A percentile compares a stretch with the other conserved stretches of the same genome.
phyloP scores from a whole-genome alignment of 2,329 filamentous ascomycete species.

The Nannizziopsis arthrosporioides region DNA sequence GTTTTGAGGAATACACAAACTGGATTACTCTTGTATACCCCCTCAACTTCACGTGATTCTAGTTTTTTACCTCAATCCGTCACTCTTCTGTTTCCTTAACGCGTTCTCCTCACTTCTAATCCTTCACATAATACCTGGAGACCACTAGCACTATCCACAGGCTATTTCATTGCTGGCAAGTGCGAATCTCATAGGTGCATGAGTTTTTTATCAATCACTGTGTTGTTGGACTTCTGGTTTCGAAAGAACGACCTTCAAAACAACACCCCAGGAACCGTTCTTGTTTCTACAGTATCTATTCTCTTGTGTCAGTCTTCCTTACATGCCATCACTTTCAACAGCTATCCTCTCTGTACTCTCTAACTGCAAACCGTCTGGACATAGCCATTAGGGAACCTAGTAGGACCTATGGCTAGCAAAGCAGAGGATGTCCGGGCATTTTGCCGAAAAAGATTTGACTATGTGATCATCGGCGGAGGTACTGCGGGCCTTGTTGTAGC shows the following conservation, averaged over 20 bases:
- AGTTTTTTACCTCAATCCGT: constrained; percentile 1
- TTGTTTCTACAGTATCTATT: background rate
- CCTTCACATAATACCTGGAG: constrained; percentile 28
- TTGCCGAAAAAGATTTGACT: constrained; percentile 9
- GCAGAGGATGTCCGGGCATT: background rate
- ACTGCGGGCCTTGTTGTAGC: constrained; percentile 21
- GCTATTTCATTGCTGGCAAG: constrained; percentile 3
- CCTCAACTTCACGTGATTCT: constrained; percentile 1
- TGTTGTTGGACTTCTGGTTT: background rate
- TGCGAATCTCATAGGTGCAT: background rate
- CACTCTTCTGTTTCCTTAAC: constrained; percentile 18
- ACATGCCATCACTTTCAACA: too few species aligned
- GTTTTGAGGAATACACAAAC: too few species aligned
- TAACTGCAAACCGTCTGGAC: background rate
- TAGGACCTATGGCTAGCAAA: background rate
- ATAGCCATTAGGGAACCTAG: background rate
- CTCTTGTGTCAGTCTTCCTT: too few species aligned
- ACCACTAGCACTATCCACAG: background rate
- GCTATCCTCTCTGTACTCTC: too few species aligned
- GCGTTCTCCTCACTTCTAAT: constrained; percentile 20
- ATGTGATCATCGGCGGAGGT: constrained; percentile 22
- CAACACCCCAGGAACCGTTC: background rate
- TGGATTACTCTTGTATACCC: background rate
- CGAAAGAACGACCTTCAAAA: constrained; percentile 7
- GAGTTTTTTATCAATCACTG: background rate